Evolutionary conservation across 257 asterid species (phyloP), one percentile per base, ranked within the genome.

Genomic region (Nicotiana sylvestris): DNA sequence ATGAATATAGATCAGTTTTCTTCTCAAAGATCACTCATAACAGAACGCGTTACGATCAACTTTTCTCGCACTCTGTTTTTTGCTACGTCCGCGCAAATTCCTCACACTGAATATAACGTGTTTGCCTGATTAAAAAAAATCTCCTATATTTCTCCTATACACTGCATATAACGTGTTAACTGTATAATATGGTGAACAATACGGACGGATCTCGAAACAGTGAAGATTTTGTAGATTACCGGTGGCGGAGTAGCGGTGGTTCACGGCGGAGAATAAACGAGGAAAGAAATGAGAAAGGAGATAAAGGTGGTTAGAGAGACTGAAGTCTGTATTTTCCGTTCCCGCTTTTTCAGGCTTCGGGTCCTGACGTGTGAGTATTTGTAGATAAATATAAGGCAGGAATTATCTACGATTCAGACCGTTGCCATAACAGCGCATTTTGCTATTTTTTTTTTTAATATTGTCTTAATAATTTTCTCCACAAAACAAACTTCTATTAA

Each of bases 301-400:
- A 56, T 4, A 18, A 56, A 53, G 80, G 77, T 81, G 76, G 88
- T 87, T 83, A 55, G 25, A 72, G 55, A 39, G 5, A 15, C 6
- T 66, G 21, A 9, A 64, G 6, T 17, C 74, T 46, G 39, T 70
- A 86, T 87, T 86, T 43, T 43, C 85, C 84, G 91, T 89, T 89
- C 92, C 92, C 93, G 93, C 91, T 84, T 83, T 87, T 64, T 61
- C 27, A 85, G 93, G 88, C 88, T 80, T 86, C 82, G 72, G 76
- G 82, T 86, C 7, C 64, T 39, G 39, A 57, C 61, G 29, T 69
- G 46, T 18, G 69, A 57, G 67, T 58, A 33, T 56, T 78, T 78
- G 18, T 60, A 57, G 58, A 78, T 60, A 4, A 78, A 37, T 30
- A 4, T 43, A 57, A 78, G 67, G 69, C 13, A 57, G 55, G 6